Evolutionary conservation across 768 basidiomycete genomes (phyloP), one percentile per base, ranked within the genome.

Genomic region (Mycena venus): DNA sequence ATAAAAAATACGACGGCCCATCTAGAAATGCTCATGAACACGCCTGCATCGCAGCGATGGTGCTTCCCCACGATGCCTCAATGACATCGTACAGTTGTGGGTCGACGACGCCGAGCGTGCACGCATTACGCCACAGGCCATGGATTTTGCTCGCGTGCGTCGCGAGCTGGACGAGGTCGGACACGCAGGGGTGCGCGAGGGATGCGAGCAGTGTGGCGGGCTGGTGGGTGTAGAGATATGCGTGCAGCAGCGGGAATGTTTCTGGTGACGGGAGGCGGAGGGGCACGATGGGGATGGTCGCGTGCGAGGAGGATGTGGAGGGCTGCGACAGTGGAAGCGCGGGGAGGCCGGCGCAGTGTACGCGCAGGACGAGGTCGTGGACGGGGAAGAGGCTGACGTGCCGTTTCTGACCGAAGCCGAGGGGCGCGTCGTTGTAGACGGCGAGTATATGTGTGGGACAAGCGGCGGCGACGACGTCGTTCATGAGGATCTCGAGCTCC

Each of bases 91-190:
- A 90, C n/a, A 90, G 83, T 38, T 80, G 80, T 51, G 78, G 74
- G 75, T 91, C 90, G 75, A 84, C 84, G 73, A 91, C 86, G 38
- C 90, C 90, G 36, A 91, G 81, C 19, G 85, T 85, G 72, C 85
- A 86, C 7, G 80, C 86, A 75, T 90, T 90, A 38, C 85, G 84
- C 90, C 90, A 91, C 11, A 90, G 77, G 17, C 88, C 89, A 68
- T 88, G 70, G 31, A 80, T 68, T 29, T 76, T 72, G 42, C 42
- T 61, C 32, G 67, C 72, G 63, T 73, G 76, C 15, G 59, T 32
- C 9, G 53, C 64, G 25, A 74, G 79, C 29, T 31, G 72, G 15
- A 76, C 59, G 12, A 78, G 38, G 38, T 76, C 79, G 23, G 55
- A n/a, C 58, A 0, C 78, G 79, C 23, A 80, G 63, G 47, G 79